A percentile compares a stretch with the other conserved stretches of the same genome.
phyloP scores from a whole-genome alignment of 2,329 filamentous ascomycete species.

The Paramyrothecium roridum region DNA sequence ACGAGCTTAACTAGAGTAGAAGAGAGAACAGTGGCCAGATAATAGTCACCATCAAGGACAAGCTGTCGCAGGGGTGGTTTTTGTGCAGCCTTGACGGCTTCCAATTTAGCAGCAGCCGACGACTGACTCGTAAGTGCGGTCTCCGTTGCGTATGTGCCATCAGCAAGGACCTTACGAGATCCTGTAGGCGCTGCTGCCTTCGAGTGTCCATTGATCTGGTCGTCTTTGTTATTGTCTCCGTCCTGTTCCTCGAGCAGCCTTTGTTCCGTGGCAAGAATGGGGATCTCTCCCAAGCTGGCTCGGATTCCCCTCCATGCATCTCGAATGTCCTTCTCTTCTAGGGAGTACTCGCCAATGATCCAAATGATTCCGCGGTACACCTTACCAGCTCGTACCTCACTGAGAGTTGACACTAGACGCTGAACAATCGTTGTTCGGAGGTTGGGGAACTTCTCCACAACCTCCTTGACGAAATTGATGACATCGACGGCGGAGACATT shows the following conservation, averaged over 20 bases:
- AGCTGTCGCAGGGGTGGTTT: constrained; percentile 93
- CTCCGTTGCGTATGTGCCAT: constrained; percentile 97
- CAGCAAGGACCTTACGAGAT: constrained; percentile 87
- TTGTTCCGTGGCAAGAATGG: constrained; percentile 93
- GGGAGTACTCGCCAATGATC: constrained; percentile 96
- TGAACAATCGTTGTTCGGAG: constrained; percentile 84
- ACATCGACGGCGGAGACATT: constrained; percentile 96
- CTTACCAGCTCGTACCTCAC: constrained; percentile 93
- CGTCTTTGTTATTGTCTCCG: constrained; percentile 58
- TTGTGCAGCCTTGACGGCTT: constrained; percentile 94
- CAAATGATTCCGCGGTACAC: constrained; percentile 95
- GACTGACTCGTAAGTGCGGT: constrained; percentile 93
- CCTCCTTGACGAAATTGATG: constrained; percentile 98
- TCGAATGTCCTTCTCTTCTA: constrained; percentile 89
- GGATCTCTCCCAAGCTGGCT: constrained; percentile 91
- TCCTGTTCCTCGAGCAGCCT: constrained; percentile 84
- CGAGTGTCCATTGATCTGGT: constrained; percentile 75
- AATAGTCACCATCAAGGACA: constrained; percentile 96
- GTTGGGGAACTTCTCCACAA: constrained; percentile 95
- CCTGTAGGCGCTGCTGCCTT: constrained; percentile 75
- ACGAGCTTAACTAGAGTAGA: constrained; percentile 96
- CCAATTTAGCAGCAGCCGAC: constrained; percentile 82
- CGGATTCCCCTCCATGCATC: constrained; percentile 97
- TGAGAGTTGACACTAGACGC: constrained; percentile 83
- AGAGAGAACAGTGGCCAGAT: constrained; percentile 89